A percentile compares a stretch with the other conserved stretches of the same genome.
phyloP scores from a whole-genome alignment of 352 stramenopile genomes.

The Phytophthora tentaculata region DNA sequence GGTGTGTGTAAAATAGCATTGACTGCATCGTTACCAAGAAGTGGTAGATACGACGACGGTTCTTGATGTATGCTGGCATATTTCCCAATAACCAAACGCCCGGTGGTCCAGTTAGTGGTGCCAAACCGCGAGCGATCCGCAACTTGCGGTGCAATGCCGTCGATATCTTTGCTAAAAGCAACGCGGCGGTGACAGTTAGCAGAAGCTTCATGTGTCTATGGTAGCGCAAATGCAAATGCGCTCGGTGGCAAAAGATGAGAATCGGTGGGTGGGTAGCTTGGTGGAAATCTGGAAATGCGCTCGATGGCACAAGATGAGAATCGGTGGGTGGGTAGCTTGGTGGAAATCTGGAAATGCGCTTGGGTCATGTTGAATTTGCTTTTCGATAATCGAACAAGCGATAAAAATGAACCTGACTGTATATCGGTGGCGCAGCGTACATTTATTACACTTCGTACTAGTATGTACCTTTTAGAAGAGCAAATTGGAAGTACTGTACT shows the following conservation, averaged over 20 bases:
- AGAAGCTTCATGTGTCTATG: conserved; percentile 18
- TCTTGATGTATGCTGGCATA: conserved; percentile 57
- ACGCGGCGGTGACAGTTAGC: conserved; percentile 2
- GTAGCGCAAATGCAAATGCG: conserved; percentile 2
- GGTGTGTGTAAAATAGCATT: neutral
- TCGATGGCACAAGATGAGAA: neutral
- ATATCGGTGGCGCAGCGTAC: too few species aligned
- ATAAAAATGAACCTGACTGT: too few species aligned
- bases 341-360: conserved; percentile 3
- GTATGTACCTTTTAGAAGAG: too few species aligned
- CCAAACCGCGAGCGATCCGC: conserved; percentile 54
- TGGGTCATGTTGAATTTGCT: too few species aligned
- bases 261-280: neutral
- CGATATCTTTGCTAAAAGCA: conserved; percentile 18
- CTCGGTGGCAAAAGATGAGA: neutral
- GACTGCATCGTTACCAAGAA: conserved; percentile 40
- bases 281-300: conserved; percentile 3
- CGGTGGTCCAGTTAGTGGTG: conserved; percentile 45
- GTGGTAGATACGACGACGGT: conserved; percentile 63
- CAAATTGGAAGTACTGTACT: too few species aligned
- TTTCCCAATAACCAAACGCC: conserved; percentile 58
- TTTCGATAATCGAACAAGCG: too few species aligned
- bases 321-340: neutral
- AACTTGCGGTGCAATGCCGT: conserved; percentile 51
- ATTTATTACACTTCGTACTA: too few species aligned